phyloP scores from a whole-genome alignment of 2,329 filamentous ascomycete species.

The Colletotrichum agaves region DNA sequence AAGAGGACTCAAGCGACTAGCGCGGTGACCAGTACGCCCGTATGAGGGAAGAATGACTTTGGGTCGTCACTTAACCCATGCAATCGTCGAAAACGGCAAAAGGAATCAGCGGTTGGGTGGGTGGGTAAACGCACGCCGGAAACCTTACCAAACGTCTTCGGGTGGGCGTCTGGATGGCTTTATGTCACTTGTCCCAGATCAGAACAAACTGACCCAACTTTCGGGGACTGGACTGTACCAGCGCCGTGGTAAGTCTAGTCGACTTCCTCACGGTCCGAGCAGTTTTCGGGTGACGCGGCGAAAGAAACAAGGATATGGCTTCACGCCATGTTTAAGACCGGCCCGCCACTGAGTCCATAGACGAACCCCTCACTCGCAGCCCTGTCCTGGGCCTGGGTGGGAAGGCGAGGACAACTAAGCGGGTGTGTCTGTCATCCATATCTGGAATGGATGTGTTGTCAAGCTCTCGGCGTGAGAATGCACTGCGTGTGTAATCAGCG shows the following conservation, averaged over 20 bases:
- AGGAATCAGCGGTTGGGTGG: constrained; percentile 20
- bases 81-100: constrained; percentile 24
- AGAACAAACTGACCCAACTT: constrained; percentile 12
- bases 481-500: not conserved
- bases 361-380: constrained; percentile 18
- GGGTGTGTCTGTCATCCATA: constrained; percentile 18
- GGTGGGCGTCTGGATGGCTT: constrained; percentile 29
- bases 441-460: constrained; percentile 14
- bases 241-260: constrained; percentile 13
- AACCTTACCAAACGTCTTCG: constrained; percentile 29
- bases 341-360: constrained; percentile 25
- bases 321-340: constrained; percentile 36
- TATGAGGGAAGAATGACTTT: constrained; percentile 21
- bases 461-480: constrained; percentile 8
- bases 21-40: constrained; percentile 19
- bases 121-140: constrained; percentile 16
- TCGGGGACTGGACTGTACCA: constrained; percentile 12
- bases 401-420: not conserved
- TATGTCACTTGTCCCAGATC: constrained; percentile 30
- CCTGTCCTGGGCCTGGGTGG: constrained; percentile 5
- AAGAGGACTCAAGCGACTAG: constrained; percentile 10
- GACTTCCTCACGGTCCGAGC: constrained; percentile 22
- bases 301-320: constrained; percentile 24
- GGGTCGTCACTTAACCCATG: constrained; percentile 9
- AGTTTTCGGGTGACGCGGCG: constrained; percentile 17